Evolutionary conservation across 306 rosid genomes (phyloP), one percentile per base, ranked within the genome.

Genomic region (Trifolium repens): DNA sequence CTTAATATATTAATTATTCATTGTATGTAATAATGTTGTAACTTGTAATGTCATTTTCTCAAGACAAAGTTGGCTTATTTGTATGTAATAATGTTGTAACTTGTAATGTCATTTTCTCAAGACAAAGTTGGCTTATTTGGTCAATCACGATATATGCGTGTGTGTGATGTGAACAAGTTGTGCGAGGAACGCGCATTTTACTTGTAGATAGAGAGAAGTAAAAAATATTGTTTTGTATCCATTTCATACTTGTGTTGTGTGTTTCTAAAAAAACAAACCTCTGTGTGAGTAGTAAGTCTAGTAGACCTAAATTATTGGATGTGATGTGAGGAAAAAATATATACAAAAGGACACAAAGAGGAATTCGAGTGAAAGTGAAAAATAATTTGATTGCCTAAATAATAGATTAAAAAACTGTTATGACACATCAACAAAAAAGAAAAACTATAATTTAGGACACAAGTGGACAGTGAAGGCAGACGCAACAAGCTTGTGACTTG

Each of bases 321-420:
- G 24, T 32, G 44, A 61, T 16, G 67, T 7, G 67, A 32, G 9
- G 67, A 61, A 32, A 60, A 61, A 32, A 14, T 61, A 32, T 1
- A 32, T 3, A 61, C 3, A 32, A 61, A 32, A 61, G 22, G 67
- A 61, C 43, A 61, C 5, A 8, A 61, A 61, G 12, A 12, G 15
- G 67, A 61, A 61, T 61, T 61, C n/a, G 42, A 12, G 42, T 32
- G 43, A 61, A 61, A 61, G 43, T 61, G 43, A 30, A 61, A 30
- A 61, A n/a, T 15, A 1, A 32, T 61, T 61, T 14, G 13, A 59
- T 59, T 0, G 17, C 15, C 19, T 59, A 59, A 59, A 26, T 59
- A 27, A 12, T 27, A 24, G 4, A 27, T 4, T 2, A 58, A 5
- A 13, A 26, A n/a, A 4, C 3, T 5, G 14, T 14, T 52, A 49